Conservation (phyloP, 768 basidiomycete species). For the Boletus rubroflammeus region DNA sequence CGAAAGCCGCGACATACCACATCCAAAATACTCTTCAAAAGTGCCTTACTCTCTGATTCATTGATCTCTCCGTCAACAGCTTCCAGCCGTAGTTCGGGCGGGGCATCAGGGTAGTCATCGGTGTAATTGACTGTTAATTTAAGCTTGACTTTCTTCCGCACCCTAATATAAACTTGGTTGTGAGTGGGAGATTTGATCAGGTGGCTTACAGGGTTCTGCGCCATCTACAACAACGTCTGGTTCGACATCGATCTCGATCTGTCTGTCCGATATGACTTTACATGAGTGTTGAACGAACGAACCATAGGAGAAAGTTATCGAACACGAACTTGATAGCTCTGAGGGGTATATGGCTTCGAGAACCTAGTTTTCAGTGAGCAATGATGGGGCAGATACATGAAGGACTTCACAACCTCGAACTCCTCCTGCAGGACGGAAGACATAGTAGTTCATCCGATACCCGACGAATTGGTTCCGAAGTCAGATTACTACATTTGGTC, state of each 20-base stretch:
- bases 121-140: constrained; percentile 73
- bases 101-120: constrained; percentile 76
- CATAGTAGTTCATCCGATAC: constrained; percentile 41
- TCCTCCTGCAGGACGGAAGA: constrained; percentile 73
- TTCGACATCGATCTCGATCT: constrained; percentile 81
- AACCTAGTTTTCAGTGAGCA: constrained; percentile 49
- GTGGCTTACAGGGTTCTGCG: constrained; percentile 48
- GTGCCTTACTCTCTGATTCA: constrained; percentile 49
- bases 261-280: constrained; percentile 80
- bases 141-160: constrained; percentile 61
- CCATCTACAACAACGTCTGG: constrained; percentile 75
- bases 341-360: constrained; percentile 95
- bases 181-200: neutral
- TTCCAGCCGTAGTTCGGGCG: constrained; percentile 71
- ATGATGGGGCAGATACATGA: constrained; percentile 4
- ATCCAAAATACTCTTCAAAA: constrained; percentile 54
- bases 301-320: constrained; percentile 30
- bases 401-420: constrained; percentile 63
- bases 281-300: constrained; percentile 45
- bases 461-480: constrained; percentile 24
- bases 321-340: constrained; percentile 82
- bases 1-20: constrained; percentile 42
- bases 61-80: constrained; percentile 62
- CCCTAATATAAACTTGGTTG: constrained; percentile 7
- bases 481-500: constrained; percentile 13